A percentile compares a stretch with the other conserved stretches of the same genome.
Conservation (phyloP, 2,329 filamentous ascomycete genomes). For the Phyllosticta citriasiana region DNA sequence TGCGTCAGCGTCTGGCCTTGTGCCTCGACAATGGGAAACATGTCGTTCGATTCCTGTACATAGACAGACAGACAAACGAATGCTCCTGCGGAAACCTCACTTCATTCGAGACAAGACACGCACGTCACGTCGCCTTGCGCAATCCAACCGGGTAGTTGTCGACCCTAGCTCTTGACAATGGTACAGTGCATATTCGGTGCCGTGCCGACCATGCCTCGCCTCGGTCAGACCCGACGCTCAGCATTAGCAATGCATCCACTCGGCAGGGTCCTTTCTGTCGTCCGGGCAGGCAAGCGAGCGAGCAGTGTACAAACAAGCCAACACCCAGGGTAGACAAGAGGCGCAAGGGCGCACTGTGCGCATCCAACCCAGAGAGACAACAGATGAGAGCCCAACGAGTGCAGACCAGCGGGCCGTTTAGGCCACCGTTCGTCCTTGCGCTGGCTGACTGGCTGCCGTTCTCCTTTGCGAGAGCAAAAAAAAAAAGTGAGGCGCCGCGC, state of each 20-base stretch:
- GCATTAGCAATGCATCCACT: not conserved
- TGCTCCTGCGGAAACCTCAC: not conserved
- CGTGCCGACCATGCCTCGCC: not conserved
- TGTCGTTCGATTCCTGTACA: not conserved
- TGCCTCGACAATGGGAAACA: not conserved
- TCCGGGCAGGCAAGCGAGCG: not conserved
- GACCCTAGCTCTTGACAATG: not conserved
- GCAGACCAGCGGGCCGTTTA: not conserved
- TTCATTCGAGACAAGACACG: not conserved
- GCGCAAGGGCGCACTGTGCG: not conserved
- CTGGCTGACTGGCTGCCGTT: not conserved
- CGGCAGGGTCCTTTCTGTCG: not conserved
- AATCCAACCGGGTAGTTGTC: not conserved
- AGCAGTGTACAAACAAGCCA: no score
- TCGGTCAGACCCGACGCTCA: not conserved
- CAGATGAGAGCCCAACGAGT: not conserved
- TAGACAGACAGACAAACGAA: no score
- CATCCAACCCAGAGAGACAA: not conserved
- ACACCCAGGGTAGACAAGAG: not conserved
- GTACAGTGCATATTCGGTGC: not conserved
- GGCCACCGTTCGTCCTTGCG: not conserved
- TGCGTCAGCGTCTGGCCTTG: not conserved
- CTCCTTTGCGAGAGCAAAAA: not conserved
- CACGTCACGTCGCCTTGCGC: not conserved
- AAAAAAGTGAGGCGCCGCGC: not conserved